Evolutionary conservation across 371 early-diverging fungal species (phyloP).

Genomic region (Mucor mucedo): DNA sequence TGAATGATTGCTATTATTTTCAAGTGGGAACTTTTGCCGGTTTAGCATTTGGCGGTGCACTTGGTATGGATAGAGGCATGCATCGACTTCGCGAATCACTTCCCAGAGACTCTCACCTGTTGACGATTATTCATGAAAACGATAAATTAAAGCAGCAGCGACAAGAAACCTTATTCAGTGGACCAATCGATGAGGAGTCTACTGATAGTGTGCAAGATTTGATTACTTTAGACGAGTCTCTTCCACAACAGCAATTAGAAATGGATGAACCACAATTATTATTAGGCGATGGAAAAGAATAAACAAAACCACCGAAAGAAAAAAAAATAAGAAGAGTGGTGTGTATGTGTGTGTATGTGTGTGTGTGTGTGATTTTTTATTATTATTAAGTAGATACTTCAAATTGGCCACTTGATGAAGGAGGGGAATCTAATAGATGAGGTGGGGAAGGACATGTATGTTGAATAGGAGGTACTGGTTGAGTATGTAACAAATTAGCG

Average conservation of each 20-base stretch:
- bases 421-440: slow-evolving; percentile 3
- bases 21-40: slow-evolving; percentile 47
- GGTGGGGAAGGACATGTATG: background rate
- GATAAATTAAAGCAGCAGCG: slow-evolving; percentile 26
- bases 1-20: background rate
- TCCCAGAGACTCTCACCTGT: slow-evolving; percentile 39
- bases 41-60: slow-evolving; percentile 34
- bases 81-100: slow-evolving; percentile 36
- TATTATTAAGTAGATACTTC: slow-evolving; percentile 5
- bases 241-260: background rate
- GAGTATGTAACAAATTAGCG: slow-evolving; percentile 6
- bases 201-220: background rate
- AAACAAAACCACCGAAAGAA: background rate
- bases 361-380: too few relatives aligned
- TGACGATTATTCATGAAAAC: slow-evolving; percentile 37
- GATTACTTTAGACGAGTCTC: background rate
- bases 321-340: background rate
- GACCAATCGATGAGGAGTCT: background rate
- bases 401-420: background rate
- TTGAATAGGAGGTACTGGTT: background rate
- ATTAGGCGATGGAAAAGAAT: background rate
- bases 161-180: slow-evolving; percentile 17
- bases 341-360: too few relatives aligned
- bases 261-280: background rate
- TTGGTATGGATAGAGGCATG: slow-evolving; percentile 53